A percentile compares a stretch with the other conserved stretches of the same genome.
Evolutionary conservation across 805 yeast genomes (phyloP).

Genomic region (Debaryomyces maramus): DNA sequence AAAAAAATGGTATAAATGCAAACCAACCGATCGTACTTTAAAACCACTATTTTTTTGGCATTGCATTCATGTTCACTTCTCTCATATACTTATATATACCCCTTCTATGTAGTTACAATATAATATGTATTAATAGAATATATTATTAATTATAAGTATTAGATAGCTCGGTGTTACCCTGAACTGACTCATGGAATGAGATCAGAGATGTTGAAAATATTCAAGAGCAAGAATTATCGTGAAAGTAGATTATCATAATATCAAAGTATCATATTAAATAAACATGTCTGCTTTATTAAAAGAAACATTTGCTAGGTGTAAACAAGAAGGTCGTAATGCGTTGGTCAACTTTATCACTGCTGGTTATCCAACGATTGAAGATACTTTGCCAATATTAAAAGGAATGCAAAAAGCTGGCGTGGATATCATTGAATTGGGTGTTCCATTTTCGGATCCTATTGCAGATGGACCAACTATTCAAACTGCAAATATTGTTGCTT

Average conservation of each 20-base stretch:
- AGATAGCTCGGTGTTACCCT: slow-evolving; percentile 22
- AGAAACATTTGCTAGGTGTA: slow-evolving; percentile 61
- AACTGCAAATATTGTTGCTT: slow-evolving; percentile 78
- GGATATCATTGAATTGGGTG: slow-evolving; percentile 90
- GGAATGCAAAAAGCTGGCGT: slow-evolving; percentile 95
- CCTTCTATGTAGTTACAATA: not conserved
- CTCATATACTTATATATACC: not conserved
- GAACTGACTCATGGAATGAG: slow-evolving; percentile 25
- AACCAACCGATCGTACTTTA: slow-evolving; percentile 13
- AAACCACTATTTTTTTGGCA: not conserved
- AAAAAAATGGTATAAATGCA: slow-evolving; percentile 5
- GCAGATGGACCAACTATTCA: slow-evolving; percentile 99
- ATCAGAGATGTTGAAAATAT: not conserved
- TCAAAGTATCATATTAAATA: slow-evolving; percentile 2
- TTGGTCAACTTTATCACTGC: slow-evolving; percentile 92
- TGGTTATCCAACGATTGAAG: slow-evolving; percentile 86
- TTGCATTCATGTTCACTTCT: not conserved
- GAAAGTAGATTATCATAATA: not conserved
- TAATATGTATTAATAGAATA: not conserved
- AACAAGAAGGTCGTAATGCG: slow-evolving; percentile 74
- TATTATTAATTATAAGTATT: not conserved
- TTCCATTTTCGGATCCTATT: slow-evolving; percentile 97
- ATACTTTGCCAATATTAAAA: slow-evolving; percentile 80
- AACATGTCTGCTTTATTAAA: slow-evolving; percentile 54
- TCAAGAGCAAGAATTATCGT: no score